Evolutionary conservation across 169 alveolate genomes (phyloP).

Genomic region (Eimeria praecox): DNA sequence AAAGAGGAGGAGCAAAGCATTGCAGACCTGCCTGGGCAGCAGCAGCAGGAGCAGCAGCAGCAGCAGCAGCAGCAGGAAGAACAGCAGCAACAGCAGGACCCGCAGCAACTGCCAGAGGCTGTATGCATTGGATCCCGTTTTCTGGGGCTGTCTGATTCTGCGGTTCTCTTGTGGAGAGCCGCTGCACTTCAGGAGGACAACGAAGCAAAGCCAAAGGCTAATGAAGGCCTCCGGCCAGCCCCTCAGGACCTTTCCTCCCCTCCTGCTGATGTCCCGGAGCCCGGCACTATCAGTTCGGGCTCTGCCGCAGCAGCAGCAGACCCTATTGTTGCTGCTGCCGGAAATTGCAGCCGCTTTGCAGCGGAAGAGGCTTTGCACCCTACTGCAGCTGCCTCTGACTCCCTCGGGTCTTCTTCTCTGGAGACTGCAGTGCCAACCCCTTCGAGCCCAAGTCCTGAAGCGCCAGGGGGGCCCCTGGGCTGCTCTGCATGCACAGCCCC

Average conservation of each 20-base stretch:
- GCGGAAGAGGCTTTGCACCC: neutral
- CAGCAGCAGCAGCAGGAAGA: slow-evolving; percentile 33
- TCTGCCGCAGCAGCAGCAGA: slow-evolving; percentile 26
- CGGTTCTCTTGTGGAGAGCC: slow-evolving; percentile 60
- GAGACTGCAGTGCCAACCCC: neutral
- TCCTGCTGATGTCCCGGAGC: neutral
- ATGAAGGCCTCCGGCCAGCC: neutral
- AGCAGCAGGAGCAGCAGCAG: slow-evolving; percentile 42
- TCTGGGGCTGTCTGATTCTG: slow-evolving; percentile 57
- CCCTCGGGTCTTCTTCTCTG: slow-evolving; percentile 3
- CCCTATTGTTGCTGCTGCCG: neutral
- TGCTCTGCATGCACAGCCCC: neutral
- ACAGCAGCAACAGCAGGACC: slow-evolving; percentile 41
- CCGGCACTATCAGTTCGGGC: neutral
- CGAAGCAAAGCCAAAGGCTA: neutral
- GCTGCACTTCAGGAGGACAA: slow-evolving; percentile 32
- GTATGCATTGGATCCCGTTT: slow-evolving; percentile 20
- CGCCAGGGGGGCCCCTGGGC: slow-evolving; percentile 5
- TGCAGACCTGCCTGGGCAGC: neutral
- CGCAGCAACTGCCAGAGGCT: neutral
- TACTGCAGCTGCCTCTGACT: neutral
- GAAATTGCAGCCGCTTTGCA: neutral
- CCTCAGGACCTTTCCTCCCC: neutral
- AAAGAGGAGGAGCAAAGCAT: neutral
- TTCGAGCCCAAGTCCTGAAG: neutral